Base-by-base conservation (phyloP, 371 early-diverging fungal genomes). In the Rhizopus stolonifer region DNA sequence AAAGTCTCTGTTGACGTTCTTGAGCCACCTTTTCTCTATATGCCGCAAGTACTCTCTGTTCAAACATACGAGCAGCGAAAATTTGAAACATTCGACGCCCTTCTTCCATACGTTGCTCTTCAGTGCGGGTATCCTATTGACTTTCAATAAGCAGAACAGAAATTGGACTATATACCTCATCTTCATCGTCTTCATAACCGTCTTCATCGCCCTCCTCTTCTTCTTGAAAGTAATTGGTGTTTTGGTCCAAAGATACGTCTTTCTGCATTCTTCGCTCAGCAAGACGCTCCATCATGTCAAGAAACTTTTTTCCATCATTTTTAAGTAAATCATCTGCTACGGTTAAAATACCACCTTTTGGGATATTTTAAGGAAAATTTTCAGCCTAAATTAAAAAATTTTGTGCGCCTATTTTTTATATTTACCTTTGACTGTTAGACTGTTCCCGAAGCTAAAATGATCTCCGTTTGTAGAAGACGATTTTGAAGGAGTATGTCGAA, bases 51-150 rank as follows among this genome's bases (percentile, higher is more conserved):
- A 95, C 94, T 17, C 95, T 84, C 58, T 95, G 95, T 69, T 95
- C 96, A 82, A 96, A 94, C 86, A 95, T 90, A 36, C 91, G 87
- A 19, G 96, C 95, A 10, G 94, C 94, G 79, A 95, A 93, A 19
- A 93, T 87, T 64, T 94, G 95, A 60, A 96, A 95, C 89, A 93
- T 92, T 15, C 86, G 81, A 10, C 95, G 84, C 2, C 93, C 91
- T 59, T 94, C 93, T 60, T 95, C 94, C 81, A 91, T 90, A 17
- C 92, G 84, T 57, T 89, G 89, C 62, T 93, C 93, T 54, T 90
- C 88, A 4, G 87, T 87, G 67, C 86, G 60, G 5, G 77, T 60
- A 60, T 90, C 89, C 89, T 89, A 15, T 15, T 8, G 3, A 36
- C n/a, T 14, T 8, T 36, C 14, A 36, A 15, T 36, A 36, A 36